Conservation (phyloP, 441 rosid genomes). For the Populus hybrid region DNA sequence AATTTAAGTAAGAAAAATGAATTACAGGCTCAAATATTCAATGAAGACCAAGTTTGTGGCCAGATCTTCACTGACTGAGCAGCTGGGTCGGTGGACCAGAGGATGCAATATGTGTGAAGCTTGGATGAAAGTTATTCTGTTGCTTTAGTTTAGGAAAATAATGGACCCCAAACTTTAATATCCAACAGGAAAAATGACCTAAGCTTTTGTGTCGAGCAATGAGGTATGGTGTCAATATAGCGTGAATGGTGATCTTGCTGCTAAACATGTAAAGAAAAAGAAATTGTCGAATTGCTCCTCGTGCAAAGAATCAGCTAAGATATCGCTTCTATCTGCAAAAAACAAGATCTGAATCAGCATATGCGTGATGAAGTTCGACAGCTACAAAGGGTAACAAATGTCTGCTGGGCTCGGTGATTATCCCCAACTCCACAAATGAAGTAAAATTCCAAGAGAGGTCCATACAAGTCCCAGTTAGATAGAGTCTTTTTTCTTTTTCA, state of each 20-base stretch:
- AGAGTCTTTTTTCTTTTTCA: neutral
- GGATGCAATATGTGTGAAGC: neutral
- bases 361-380: constrained; percentile 1
- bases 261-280: neutral
- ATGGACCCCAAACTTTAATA: neutral
- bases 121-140: neutral
- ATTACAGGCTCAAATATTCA: neutral
- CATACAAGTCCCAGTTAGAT: neutral
- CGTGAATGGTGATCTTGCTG: constrained; percentile 11
- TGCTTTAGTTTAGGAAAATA: constrained; percentile 1
- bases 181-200: neutral
- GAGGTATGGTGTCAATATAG: constrained; percentile 22
- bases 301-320: constrained; percentile 9
- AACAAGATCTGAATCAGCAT: constrained; percentile 12
- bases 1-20: neutral
- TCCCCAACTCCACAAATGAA: neutral
- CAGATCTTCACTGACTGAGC: neutral
- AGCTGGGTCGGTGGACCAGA: constrained; percentile 11
- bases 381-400: neutral
- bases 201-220: neutral
- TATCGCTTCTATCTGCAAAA: neutral
- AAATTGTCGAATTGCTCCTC: constrained; percentile 2
- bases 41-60: constrained; percentile 2
- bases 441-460: constrained; percentile 1
- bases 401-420: neutral